A percentile compares a stretch with the other conserved stretches of the same genome.
Evolutionary conservation across 768 basidiomycete species (phyloP).

Genomic region (Hydnum rufescens): DNA sequence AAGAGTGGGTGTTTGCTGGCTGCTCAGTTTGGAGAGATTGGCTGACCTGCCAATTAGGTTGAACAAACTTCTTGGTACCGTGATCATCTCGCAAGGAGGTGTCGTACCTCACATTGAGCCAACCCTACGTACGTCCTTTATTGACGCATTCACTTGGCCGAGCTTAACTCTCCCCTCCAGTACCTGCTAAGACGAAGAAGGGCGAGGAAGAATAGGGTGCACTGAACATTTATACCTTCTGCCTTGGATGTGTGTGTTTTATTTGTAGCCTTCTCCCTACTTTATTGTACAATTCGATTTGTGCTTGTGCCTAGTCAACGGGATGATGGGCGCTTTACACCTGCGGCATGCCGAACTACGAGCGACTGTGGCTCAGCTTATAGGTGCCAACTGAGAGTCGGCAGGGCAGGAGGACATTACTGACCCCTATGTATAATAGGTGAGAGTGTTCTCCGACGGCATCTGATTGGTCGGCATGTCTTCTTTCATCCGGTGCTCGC

Average conservation of each 20-base stretch:
- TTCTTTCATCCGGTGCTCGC: no score
- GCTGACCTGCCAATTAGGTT: constrained; percentile 9
- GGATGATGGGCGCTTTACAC: not conserved
- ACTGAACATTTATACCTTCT: not conserved
- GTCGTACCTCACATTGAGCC: constrained; percentile 21
- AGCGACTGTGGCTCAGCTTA: no score
- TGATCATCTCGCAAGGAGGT: constrained; percentile 30
- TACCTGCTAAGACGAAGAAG: constrained; percentile 4
- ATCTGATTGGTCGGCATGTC: no score
- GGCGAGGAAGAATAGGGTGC: not conserved
- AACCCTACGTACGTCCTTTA: constrained; percentile 16
- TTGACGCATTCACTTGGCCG: not conserved
- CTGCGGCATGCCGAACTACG: no score
- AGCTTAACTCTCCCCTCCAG: not conserved
- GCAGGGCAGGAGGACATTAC: no score
- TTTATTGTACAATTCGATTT: not conserved
- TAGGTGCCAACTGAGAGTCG: no score
- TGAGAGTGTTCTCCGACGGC: no score
- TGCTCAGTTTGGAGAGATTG: not conserved
- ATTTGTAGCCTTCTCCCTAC: not conserved
- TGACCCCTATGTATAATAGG: no score
- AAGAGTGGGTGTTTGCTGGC: constrained; percentile 32
- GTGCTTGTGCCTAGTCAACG: not conserved
- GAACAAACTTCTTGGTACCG: constrained; percentile 26
- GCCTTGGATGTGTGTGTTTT: not conserved